A percentile compares a stretch with the other conserved stretches of the same genome.
Conservation (phyloP, 441 rosid species). For the Cnidoscolus chayamansa region DNA sequence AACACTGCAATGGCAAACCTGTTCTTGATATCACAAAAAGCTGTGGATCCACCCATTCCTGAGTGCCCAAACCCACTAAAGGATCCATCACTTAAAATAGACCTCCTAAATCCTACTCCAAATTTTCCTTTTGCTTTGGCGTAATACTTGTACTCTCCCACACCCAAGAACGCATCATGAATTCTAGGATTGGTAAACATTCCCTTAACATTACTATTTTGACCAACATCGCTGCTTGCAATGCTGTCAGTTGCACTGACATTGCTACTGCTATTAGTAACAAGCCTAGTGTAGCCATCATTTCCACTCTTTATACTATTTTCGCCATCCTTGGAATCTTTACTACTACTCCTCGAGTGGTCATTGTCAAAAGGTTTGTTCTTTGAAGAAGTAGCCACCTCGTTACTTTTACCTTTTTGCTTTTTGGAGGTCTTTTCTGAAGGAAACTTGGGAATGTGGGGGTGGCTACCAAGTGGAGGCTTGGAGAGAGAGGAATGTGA, state of each 20-base stretch:
- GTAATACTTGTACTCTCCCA: slow-evolving; percentile 53
- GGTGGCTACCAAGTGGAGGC: slow-evolving; percentile 86
- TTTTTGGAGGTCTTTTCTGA: slow-evolving; percentile 34
- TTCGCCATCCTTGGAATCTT: too few relatives aligned
- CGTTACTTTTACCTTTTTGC: slow-evolving; percentile 31
- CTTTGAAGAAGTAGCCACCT: too few relatives aligned
- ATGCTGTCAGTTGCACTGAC: slow-evolving; percentile 22
- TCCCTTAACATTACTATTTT: slow-evolving; percentile 22
- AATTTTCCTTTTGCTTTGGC: slow-evolving; percentile 51
- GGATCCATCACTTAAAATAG: slow-evolving; percentile 48
- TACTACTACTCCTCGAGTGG: too few relatives aligned
- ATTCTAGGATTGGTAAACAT: slow-evolving; percentile 55
- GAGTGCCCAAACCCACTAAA: slow-evolving; percentile 78
- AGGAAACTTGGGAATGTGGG: slow-evolving; percentile 67
- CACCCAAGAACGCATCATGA: slow-evolving; percentile 76
- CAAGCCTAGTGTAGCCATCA: slow-evolving; percentile 37
- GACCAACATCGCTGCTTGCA: slow-evolving; percentile 21
- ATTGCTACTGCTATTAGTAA: slow-evolving; percentile 18
- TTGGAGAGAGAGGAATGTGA: slow-evolving; percentile 68
- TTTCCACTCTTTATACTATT: not conserved
- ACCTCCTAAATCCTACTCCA: slow-evolving; percentile 78
- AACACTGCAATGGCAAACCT: slow-evolving; percentile 82
- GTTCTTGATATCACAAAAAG: slow-evolving; percentile 63
- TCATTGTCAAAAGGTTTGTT: too few relatives aligned
- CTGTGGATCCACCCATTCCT: slow-evolving; percentile 92